Percentiles rank a stretch among this genome's conserved stretches.
Evolutionary conservation across 257 asterid species (phyloP).

Genomic region (Verbascum thapsus): DNA sequence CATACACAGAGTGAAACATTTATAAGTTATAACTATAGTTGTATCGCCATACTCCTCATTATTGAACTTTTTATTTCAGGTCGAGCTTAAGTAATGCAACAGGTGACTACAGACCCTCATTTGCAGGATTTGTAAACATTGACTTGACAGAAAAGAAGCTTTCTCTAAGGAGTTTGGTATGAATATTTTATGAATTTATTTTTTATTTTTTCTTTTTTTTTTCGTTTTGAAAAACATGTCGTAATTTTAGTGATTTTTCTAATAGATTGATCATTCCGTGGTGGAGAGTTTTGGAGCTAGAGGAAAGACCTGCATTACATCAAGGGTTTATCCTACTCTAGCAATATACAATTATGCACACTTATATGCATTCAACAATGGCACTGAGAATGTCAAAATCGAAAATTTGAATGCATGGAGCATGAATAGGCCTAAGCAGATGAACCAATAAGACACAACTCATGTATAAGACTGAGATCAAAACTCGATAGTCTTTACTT

Average conservation of each 20-base stretch:
- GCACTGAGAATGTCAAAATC: conserved; percentile 41
- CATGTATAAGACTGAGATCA: not conserved
- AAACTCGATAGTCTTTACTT: no score
- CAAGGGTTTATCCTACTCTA: conserved; percentile 49
- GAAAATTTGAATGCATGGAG: conserved; percentile 45
- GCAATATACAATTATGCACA: conserved; percentile 38
- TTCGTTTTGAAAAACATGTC: not conserved
- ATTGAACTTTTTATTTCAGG: not conserved
- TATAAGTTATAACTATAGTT: no score
- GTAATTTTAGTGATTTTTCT: not conserved
- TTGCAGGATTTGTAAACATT: conserved; percentile 49
- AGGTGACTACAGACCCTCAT: conserved; percentile 41
- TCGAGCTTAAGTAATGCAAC: conserved; percentile 2
- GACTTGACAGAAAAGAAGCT: conserved; percentile 42
- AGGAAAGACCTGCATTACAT: conserved; percentile 48
- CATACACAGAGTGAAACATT: no score
- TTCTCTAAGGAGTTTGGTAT: conserved; percentile 51
- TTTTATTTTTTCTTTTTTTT: not conserved
- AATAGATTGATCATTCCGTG: conserved; percentile 53
- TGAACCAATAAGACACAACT: conserved; percentile 19
- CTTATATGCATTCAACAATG: conserved; percentile 48
- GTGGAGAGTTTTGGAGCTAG: conserved; percentile 50
- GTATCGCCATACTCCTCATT: no score
- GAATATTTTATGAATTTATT: not conserved
- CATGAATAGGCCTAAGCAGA: conserved; percentile 28